These are phyloP conservation scores for Ilex aquifolium DNA, from an alignment of 257 asterid genomes.

Conservation along the genomic window DNA sequence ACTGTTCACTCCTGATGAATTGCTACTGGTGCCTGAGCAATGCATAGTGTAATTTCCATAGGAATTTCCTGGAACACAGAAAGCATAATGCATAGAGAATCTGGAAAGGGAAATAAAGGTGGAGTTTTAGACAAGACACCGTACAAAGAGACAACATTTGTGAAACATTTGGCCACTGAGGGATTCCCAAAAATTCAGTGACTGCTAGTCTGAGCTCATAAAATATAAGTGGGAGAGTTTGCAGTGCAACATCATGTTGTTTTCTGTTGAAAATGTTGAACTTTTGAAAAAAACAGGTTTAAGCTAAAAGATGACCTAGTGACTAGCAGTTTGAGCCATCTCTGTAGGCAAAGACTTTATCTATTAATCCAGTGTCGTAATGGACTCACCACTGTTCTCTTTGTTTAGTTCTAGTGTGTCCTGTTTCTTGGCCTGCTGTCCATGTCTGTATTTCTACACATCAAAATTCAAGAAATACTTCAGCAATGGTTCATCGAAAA, in stretches of 20 bases:
- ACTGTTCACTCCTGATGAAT: conserved; percentile 47
- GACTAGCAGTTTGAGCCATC: not conserved
- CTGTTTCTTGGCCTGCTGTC: conserved; percentile 66
- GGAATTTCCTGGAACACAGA: conserved; percentile 35
- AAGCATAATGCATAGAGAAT: not conserved
- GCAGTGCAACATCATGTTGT: too few relatives aligned
- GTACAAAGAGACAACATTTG: too few relatives aligned
- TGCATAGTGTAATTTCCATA: conserved; percentile 42
- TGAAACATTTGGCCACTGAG: too few relatives aligned
- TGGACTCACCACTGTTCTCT: conserved; percentile 43
- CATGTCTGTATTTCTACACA: conserved; percentile 77
- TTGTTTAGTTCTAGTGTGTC: conserved; percentile 28
- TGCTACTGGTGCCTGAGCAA: conserved; percentile 32
- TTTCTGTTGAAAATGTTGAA: too few relatives aligned
- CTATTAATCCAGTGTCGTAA: not conserved
- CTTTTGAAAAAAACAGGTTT: not conserved
- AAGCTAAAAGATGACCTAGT: not conserved
- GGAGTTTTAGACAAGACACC: not conserved
- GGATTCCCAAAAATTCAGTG: too few relatives aligned
- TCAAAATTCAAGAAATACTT: not conserved
- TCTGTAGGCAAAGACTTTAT: not conserved
- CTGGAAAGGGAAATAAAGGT: not conserved
- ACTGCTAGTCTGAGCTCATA: too few relatives aligned
- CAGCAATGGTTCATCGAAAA: not conserved
- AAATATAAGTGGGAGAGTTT: too few relatives aligned